These are phyloP conservation scores for Scalesia atractyloides DNA, from an alignment of 129 eudicot species.

Conservation along the genomic window DNA sequence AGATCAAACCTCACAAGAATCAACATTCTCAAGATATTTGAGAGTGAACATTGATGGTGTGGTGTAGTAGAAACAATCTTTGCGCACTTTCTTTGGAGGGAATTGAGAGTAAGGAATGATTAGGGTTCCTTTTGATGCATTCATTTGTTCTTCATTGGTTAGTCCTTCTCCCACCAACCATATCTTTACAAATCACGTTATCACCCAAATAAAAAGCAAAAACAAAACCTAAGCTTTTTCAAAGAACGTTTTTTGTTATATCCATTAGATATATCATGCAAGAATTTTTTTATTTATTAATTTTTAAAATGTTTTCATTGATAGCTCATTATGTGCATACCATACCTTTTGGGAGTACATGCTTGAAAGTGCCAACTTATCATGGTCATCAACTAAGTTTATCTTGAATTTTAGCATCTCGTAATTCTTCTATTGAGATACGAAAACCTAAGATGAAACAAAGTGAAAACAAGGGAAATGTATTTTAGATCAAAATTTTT, in stretches of 20 bases:
- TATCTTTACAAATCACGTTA: conserved; percentile 39
- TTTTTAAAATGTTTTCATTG: too few species aligned
- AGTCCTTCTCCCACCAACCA: conserved; percentile 88
- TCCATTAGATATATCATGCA: too few species aligned
- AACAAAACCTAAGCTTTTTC: background rate
- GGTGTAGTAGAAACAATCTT: conserved; percentile 70
- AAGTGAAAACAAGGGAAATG: background rate
- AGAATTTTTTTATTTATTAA: too few species aligned
- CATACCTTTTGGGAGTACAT: conserved; percentile 40
- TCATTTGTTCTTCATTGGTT: conserved; percentile 56
- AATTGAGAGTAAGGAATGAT: conserved; percentile 78
- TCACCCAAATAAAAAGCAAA: too few species aligned
- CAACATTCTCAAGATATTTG: conserved; percentile 61
- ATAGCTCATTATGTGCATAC: too few species aligned
- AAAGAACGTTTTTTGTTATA: too few species aligned
- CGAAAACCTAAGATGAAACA: conserved; percentile 36
- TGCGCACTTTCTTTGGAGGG: conserved; percentile 70
- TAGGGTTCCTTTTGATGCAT: conserved; percentile 70
- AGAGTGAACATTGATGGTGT: conserved; percentile 86
- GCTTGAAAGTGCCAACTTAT: conserved; percentile 45
- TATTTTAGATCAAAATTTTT: too few species aligned
- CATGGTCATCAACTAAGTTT: conserved; percentile 24
- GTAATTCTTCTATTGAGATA: conserved; percentile 45
- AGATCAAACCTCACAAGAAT: conserved; percentile 87
- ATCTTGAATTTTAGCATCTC: conserved; percentile 46